phyloP scores from a whole-genome alignment of 2,329 filamentous ascomycete genomes.

The Calonectria pseudoreteaudii region DNA sequence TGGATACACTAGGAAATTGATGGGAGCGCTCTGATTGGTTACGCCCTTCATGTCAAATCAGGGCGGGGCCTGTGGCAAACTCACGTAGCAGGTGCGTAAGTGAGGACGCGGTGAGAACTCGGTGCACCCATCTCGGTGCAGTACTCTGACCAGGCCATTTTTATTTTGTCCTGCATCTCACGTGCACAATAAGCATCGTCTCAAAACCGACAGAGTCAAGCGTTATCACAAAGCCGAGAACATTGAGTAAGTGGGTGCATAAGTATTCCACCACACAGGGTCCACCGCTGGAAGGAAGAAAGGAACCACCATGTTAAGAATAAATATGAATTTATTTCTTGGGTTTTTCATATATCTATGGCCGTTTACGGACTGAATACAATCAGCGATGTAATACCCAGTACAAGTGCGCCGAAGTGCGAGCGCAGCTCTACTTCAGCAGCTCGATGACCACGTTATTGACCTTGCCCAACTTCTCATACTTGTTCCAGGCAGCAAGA shows the following conservation, averaged over 20 bases:
- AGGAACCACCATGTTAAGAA: neutral
- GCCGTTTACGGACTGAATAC: too few species aligned
- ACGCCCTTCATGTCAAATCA: neutral
- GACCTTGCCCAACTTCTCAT: neutral
- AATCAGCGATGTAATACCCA: too few species aligned
- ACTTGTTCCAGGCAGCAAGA: neutral
- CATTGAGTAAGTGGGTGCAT: accelerated
- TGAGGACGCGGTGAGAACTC: too few species aligned
- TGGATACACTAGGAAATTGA: neutral
- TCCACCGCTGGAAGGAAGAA: neutral
- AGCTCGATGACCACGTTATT: neutral
- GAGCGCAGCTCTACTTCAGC: neutral
- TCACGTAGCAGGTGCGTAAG: too few species aligned
- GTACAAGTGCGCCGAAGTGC: neutral
- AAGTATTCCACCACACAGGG: neutral
- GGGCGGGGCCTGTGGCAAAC: too few species aligned
- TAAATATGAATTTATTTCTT: neutral
- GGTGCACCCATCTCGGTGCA: too few species aligned
- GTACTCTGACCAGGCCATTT: too few species aligned
- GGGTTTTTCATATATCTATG: neutral
- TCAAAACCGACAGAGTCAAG: neutral
- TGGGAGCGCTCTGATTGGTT: neutral
- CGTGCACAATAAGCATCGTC: neutral
- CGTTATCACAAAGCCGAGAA: neutral
- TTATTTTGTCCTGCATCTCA: neutral